Conservation (phyloP, 2,329 filamentous ascomycete genomes). For the Fusarium sulawesiense region DNA sequence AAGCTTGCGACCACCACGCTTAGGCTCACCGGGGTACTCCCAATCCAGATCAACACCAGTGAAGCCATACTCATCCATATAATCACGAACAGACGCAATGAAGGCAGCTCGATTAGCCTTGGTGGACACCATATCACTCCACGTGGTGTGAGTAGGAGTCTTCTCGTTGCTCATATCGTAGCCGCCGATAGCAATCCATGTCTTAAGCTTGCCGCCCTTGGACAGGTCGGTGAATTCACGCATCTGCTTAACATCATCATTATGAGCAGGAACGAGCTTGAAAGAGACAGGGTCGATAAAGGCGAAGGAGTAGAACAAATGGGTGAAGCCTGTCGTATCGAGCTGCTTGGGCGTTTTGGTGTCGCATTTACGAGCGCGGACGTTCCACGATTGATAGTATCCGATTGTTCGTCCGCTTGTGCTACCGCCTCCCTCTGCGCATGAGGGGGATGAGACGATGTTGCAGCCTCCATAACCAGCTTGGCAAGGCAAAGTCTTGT, state of each 20-base stretch:
- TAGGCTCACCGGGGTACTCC: constrained; percentile 57
- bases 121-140: constrained; percentile 46
- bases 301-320: constrained; percentile 31
- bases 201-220: constrained; percentile 42
- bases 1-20: constrained; percentile 50
- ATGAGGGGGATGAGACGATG: constrained; percentile 7
- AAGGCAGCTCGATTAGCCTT: constrained; percentile 49
- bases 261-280: not conserved
- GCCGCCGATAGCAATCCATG: constrained; percentile 56
- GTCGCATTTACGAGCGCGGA: constrained; percentile 8
- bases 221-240: constrained; percentile 21
- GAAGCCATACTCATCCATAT: constrained; percentile 40
- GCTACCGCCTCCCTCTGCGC: constrained; percentile 4
- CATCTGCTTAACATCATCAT: constrained; percentile 17
- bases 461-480: constrained; percentile 10
- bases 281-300: constrained; percentile 25
- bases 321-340: constrained; percentile 9
- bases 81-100: constrained; percentile 48
- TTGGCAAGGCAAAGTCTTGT: constrained; percentile 7
- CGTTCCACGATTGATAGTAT: constrained; percentile 31
- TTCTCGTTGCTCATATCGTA: constrained; percentile 54
- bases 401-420: constrained; percentile 17
- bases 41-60: constrained; percentile 60
- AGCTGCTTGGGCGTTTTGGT: constrained; percentile 32
- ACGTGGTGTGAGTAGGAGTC: constrained; percentile 42